Conservation (phyloP, 495 filamentous ascomycete genomes). For the Xylaria intraflava region DNA sequence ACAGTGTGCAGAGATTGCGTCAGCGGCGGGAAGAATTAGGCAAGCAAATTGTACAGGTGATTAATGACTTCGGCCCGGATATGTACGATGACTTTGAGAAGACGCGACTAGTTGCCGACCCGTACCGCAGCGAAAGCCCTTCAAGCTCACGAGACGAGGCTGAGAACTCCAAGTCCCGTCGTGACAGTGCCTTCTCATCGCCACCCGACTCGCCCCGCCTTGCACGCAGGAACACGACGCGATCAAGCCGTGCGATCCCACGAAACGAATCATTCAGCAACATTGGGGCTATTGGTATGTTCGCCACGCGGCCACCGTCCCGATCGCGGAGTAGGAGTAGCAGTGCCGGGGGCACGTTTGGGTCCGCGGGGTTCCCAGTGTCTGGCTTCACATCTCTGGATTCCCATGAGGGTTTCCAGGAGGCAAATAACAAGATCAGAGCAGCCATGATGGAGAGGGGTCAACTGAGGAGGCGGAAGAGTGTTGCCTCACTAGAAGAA, state of each 20-base stretch:
- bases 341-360: slow-evolving; percentile 54
- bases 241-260: slow-evolving; percentile 53
- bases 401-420: slow-evolving; percentile 63
- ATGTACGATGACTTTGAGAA: slow-evolving; percentile 95
- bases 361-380: slow-evolving; percentile 57
- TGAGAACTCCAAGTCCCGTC: slow-evolving; percentile 11
- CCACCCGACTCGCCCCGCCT: slow-evolving; percentile 23
- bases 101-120: slow-evolving; percentile 63
- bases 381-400: slow-evolving; percentile 68
- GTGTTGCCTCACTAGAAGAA: slow-evolving; percentile 27
- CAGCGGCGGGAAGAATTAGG: slow-evolving; percentile 65
- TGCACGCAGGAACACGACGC: slow-evolving; percentile 34
- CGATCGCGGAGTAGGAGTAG: slow-evolving; percentile 66
- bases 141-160: slow-evolving; percentile 15
- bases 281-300: slow-evolving; percentile 77
- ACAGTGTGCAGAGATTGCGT: slow-evolving; percentile 75
- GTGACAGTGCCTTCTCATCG: slow-evolving; percentile 15
- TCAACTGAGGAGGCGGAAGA: slow-evolving; percentile 61
- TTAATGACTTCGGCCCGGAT: slow-evolving; percentile 93
- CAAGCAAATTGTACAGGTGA: slow-evolving; percentile 77
- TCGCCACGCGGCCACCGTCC: slow-evolving; percentile 74
- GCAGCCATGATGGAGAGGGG: slow-evolving; percentile 83
- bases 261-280: slow-evolving; percentile 90
- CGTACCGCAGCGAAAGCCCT: slow-evolving; percentile 27
- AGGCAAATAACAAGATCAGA: slow-evolving; percentile 80